Conservation (phyloP, 805 yeast genomes). For the Metschnikowia colocasiae region DNA sequence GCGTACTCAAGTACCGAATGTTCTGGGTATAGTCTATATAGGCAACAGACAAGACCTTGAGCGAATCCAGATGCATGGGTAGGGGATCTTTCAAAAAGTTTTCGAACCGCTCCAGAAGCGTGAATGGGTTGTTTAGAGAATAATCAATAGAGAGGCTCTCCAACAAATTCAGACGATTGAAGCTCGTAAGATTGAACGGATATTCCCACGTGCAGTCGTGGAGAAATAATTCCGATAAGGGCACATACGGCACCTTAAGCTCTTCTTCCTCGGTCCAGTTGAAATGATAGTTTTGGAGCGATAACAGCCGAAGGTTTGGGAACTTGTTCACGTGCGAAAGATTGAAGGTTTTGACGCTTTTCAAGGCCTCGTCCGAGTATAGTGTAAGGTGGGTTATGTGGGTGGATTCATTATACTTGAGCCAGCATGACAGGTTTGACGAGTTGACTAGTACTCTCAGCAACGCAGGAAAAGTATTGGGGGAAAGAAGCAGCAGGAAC, state of each 20-base stretch:
- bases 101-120: constrained; percentile 36
- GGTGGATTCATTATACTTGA: constrained; percentile 30
- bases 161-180: constrained; percentile 27
- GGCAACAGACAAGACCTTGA: constrained; percentile 11
- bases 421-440: constrained; percentile 39
- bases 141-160: constrained; percentile 24
- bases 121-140: constrained; percentile 29
- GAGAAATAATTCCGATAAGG: constrained; percentile 28
- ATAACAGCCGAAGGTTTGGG: constrained; percentile 28
- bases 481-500: constrained; percentile 19
- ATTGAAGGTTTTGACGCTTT: constrained; percentile 33
- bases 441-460: constrained; percentile 27
- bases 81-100: constrained; percentile 25
- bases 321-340: constrained; percentile 43
- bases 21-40: constrained; percentile 15
- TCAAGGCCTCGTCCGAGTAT: constrained; percentile 21
- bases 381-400: constrained; percentile 23
- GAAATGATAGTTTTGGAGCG: constrained; percentile 41
- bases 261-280: constrained; percentile 32
- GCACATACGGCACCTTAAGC: constrained; percentile 13
- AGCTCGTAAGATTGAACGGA: constrained; percentile 44
- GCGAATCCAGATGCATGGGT: constrained; percentile 17
- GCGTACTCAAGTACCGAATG: constrained; percentile 13
- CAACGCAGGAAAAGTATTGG: constrained; percentile 23
- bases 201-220: constrained; percentile 55